A percentile compares a stretch with the other conserved stretches of the same genome.
Conservation (phyloP, 2,329 filamentous ascomycete species). For the Diaporthe amygdali region DNA sequence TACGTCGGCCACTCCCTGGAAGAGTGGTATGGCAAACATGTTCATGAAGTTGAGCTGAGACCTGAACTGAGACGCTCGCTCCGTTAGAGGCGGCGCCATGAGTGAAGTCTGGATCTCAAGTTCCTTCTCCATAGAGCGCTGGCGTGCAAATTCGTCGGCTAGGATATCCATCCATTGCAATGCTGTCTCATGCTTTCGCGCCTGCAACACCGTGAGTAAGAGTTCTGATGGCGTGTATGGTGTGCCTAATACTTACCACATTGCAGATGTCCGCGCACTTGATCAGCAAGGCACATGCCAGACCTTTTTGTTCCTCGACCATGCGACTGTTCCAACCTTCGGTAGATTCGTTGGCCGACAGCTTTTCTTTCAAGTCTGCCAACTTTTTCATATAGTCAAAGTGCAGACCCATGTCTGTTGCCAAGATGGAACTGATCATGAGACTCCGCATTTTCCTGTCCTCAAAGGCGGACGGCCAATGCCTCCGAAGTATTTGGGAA, state of each 20-base stretch:
- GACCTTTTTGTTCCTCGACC: slow-evolving; percentile 75
- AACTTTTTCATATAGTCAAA: slow-evolving; percentile 96
- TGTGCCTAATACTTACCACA: slow-evolving; percentile 68
- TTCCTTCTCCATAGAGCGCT: slow-evolving; percentile 89
- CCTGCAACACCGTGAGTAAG: slow-evolving; percentile 53
- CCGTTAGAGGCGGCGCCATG: slow-evolving; percentile 83
- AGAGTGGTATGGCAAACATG: slow-evolving; percentile 90
- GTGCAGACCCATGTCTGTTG: slow-evolving; percentile 96
- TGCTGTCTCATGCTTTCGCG: slow-evolving; percentile 81
- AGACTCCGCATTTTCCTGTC: slow-evolving; percentile 81
- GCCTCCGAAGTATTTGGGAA: slow-evolving; percentile 89
- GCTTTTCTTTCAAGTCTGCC: slow-evolving; percentile 78
- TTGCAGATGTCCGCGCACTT: slow-evolving; percentile 99
- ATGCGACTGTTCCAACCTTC: slow-evolving; percentile 80
- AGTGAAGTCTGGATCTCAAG: slow-evolving; percentile 87
- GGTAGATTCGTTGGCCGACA: slow-evolving; percentile 68
- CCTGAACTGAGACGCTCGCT: slow-evolving; percentile 80
- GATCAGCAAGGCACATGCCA: slow-evolving; percentile 90
- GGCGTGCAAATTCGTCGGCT: slow-evolving; percentile 93
- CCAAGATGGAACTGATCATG: slow-evolving; percentile 97
- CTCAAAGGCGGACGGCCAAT: slow-evolving; percentile 86
- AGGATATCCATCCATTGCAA: slow-evolving; percentile 90
- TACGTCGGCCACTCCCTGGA: slow-evolving; percentile 84
- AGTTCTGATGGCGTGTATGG: neutral
- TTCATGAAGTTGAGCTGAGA: slow-evolving; percentile 97